Base-by-base conservation (phyloP, 768 basidiomycete genomes). In the Psilocybe cyanescens region DNA sequence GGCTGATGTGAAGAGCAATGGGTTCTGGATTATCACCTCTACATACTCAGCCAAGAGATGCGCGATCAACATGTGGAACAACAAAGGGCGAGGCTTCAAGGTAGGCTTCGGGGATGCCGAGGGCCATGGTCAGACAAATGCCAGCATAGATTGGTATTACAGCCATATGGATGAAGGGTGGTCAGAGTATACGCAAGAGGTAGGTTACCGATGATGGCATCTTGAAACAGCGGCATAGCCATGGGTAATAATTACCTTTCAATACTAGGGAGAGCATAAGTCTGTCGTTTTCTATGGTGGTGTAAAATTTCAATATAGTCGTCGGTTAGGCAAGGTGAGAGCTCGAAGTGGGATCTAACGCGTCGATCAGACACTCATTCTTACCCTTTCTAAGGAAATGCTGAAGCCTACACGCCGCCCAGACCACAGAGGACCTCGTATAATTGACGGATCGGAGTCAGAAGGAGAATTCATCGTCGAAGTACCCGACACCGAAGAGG, bases 21-120 rank as follows among this genome's bases (percentile, higher is more conserved):
- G 65, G 2, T 28, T 71, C n/a, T 71, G 70, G 70, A 55, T 71
- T 19, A 56, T 71, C 29, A 69, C 70, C 7, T 71, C 70, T 11
- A 66, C 65, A 16, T 65, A 60, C 59, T 31, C 68, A 1, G 63
- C 68, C 14, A 60, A 68, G 45, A 62, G 63, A 47, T 69, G 68
- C 16, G 65, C 66, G 3, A 68, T 71, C 24, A 69, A 68, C 28
- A 59, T 71, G 68, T 71, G 70, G 68, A 57, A 50, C 12, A 52
- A 44, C 17, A 57, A 55, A 53, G 60, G 62, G n/a, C 50, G 54
- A 51, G 57, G 55, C 8, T 47, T 69, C 12, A 66, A 68, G 17
- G 64, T 71, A 7, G 70, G 68, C 19, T 71, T 71, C 11, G 62
- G 64, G 6, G 62, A 66, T 19, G 62, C 51, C 6, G 49, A 53